Base-by-base conservation (phyloP, 495 filamentous ascomycete genomes). In the Hypoxylon perforatum region DNA sequence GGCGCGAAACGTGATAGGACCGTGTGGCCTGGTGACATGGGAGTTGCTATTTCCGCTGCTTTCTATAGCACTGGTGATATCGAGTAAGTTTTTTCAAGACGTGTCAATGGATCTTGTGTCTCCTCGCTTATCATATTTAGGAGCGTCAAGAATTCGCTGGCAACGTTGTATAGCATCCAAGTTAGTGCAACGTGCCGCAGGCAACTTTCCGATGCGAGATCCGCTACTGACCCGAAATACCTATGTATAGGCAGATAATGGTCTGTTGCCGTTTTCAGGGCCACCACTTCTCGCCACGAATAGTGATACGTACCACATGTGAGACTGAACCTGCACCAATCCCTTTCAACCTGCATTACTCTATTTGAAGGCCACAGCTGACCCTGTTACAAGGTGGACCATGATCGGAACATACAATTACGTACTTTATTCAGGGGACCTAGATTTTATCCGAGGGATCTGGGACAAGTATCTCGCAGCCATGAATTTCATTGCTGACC, bases 331-430 rank as follows among this genome's bases (percentile, higher is more conserved):
- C 35, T 39, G 8, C 54, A 44, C 9, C 8, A 1, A 3, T 19
- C 19, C 38, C 47, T 38, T 35, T 44, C 38, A 6, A 22, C 15
- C 11, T 9, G 10, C 12, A 41, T 41, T 9, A 9, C n/a, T 49
- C n/a, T 12, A 14, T 36, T n/a, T 2, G 3, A 51, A 4, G 0
- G 14, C n/a, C 11, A 25, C 19, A 21, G n/a, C 35, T 63, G 42
- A 67, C 21, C 53, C n/a, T 35, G 4, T 58, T 15, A 30, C 42
- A 53, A 75, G 74, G 74, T 77, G 75, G 81, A 81, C 82, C 4
- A 83, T 89, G 78, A 83, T 88, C 39, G 86, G 87, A 17, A 87
- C 84, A 10, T 87, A 86, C 67, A 87, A 88, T 53, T 89, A 88
- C 61, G 73, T 85, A 46, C 77, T 89, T 10, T 87, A 80, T 64